Base-by-base conservation (phyloP, 1,284 basidiomycete genomes). In the Moesziomyces sp. region DNA sequence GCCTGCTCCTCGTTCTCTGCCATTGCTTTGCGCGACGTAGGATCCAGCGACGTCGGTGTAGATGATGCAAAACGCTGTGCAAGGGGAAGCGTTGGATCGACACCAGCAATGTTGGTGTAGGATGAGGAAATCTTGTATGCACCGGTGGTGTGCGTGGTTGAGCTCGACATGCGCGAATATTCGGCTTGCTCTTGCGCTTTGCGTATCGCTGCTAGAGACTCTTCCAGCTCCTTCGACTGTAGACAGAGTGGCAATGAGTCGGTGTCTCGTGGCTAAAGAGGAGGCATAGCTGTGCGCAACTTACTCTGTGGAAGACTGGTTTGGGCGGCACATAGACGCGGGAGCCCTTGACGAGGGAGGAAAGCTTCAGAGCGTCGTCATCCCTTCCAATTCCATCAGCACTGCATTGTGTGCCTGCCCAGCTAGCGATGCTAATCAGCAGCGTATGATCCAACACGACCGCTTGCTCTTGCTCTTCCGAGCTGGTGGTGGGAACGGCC, bases 81-180 rank as follows among this genome's bases (percentile, higher is more conserved):
- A 24, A 74, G 61, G 6, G 71, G 49, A 11, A 68, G 55, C 2
- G 61, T 57, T 2, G 71, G 61, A 26, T 74, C 71, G 28, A 63
- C 55, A 2, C 71, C 71, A 18, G 71, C 51, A 18, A 74, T 69
- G 56, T 61, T 68, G 49, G 51, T 47, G 42, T 68, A 69, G 9
- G 61, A 43, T 0, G 58, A 28, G 14, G 70, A 60, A 42, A 73
- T 63, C 10, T 52, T 56, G 53, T 59, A 64, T 23, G 21, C 40
- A 3, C 42, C 10, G 11, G 58, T 13, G 5, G 49, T 18, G 21
- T 51, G 23, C 2, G 52, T 6, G 42, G 55, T 52, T 44, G 46
- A 19, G 60, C 63, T 34, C 7, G 69, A 67, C 46, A 74, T 68
- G 30, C 60, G 65, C 13, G 47, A 48, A 24, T 74, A 74, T 28